Conservation (phyloP, 352 stramenopile species). For the Globisporangium echinulatum region DNA sequence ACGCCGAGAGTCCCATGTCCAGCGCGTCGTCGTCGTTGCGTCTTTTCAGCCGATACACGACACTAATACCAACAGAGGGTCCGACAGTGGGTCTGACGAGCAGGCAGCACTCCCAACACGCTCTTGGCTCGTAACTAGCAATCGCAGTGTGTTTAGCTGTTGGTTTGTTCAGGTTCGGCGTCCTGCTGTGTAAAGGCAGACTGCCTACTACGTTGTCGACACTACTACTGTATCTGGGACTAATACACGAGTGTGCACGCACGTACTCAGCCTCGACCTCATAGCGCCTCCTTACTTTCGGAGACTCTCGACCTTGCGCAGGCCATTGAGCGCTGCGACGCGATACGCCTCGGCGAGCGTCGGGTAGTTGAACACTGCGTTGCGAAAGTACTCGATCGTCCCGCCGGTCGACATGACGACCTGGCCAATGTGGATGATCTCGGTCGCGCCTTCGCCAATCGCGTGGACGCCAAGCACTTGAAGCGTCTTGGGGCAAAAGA, state of each 20-base stretch:
- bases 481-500: constrained; percentile 75
- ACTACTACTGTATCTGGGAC: no score
- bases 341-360: constrained; percentile 86
- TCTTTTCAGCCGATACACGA: neutral
- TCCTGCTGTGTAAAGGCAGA: no score
- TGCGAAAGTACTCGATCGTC: constrained; percentile 87
- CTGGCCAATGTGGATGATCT: constrained; percentile 89
- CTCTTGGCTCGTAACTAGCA: no score
- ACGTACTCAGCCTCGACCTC: no score
- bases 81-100: no score
- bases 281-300: constrained; percentile 15
- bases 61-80: neutral
- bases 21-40: neutral
- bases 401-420: constrained; percentile 82
- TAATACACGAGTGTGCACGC: no score
- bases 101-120: neutral
- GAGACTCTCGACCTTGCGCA: constrained; percentile 64
- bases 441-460: constrained; percentile 81
- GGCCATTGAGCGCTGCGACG: constrained; percentile 68
- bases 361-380: constrained; percentile 91
- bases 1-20: constrained; percentile 18
- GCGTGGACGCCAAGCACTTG: constrained; percentile 75
- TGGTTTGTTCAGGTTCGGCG: no score
- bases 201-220: no score
- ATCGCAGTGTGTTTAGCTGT: no score